Evolutionary conservation across 139 green algal species (phyloP), one percentile per base, ranked within the genome.

Genomic region (Chlorella sp.): DNA sequence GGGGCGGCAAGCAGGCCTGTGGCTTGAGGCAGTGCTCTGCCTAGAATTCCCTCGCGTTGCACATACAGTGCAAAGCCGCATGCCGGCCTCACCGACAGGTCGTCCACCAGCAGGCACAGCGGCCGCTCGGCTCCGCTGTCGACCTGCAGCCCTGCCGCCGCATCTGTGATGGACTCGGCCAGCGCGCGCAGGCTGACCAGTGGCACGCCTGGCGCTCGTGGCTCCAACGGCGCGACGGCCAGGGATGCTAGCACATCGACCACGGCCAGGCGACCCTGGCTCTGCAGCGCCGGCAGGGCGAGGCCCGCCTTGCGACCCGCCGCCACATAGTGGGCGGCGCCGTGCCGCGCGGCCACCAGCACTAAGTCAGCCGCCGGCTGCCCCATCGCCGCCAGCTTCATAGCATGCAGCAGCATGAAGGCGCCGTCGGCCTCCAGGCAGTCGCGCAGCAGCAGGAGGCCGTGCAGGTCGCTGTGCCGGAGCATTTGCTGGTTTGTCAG

Each of bases 261-360:
- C 1, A 75, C 29, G 21, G 38, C 5, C 23, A 75, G 38, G 5
- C 29, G 69, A 0, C 69, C 69, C 5, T 35, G 42, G 0, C 23
- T 53, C 9, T 42, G 3, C 27, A 78, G 35, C 1, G 43, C 12
- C 14, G 41, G 61, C 6, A 63, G 27, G 33, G 41, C 33, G 4
- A 78, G 38, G 0, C 72, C 72, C 19, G 46, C 58, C 61, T 78
- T 78, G 61, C 58, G 72, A 45, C 71, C 60, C 36, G 71, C 60
- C 3, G 35, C 8, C 8, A 46, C 9, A n/a, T 78, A 78, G 35
- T 78, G 60, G 8, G 45, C 48, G 35, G 72, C 72, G 5, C 51
- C 38, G 12, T 64, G 60, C 0, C 48, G 31, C 40, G 46, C 60
- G 4, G 69, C 69, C 38, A 75, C 38, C 51, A 75, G 53, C 46